phyloP scores from a whole-genome alignment of 2,329 filamentous ascomycete genomes.

The Ophiosphaerella herpotricha region DNA sequence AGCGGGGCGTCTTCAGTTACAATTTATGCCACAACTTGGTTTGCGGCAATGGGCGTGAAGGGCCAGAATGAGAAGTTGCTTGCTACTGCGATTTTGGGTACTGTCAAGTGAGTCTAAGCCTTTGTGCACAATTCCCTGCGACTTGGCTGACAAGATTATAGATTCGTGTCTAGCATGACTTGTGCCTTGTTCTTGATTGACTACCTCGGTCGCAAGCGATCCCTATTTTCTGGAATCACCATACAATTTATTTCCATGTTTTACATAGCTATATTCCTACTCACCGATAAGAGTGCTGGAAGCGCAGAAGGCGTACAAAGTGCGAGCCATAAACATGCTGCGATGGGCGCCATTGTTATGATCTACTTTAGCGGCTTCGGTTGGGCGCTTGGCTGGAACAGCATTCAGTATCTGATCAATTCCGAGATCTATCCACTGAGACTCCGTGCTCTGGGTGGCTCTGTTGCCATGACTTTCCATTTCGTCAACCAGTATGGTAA shows the following conservation, averaged over 20 bases:
- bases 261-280: slow-evolving; percentile 60
- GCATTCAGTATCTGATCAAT: slow-evolving; percentile 77
- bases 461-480: slow-evolving; percentile 76
- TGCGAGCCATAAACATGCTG: slow-evolving; percentile 57
- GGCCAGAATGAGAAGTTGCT: slow-evolving; percentile 72
- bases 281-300: slow-evolving; percentile 62
- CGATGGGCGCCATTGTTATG: slow-evolving; percentile 69
- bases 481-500: slow-evolving; percentile 82
- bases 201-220: slow-evolving; percentile 72
- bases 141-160: slow-evolving; percentile 38
- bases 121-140: background rate
- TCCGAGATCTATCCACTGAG: slow-evolving; percentile 78
- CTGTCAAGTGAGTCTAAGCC: slow-evolving; percentile 43
- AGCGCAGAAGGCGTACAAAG: slow-evolving; percentile 55
- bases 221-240: slow-evolving; percentile 54
- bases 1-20: slow-evolving; percentile 75
- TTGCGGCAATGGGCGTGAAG: slow-evolving; percentile 62
- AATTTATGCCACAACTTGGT: slow-evolving; percentile 75
- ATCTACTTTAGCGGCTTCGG: slow-evolving; percentile 58
- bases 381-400: slow-evolving; percentile 64
- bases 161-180: slow-evolving; percentile 67
- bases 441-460: slow-evolving; percentile 72
- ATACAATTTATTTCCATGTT: slow-evolving; percentile 58
- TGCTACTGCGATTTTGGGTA: slow-evolving; percentile 75
- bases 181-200: slow-evolving; percentile 82